Base-by-base conservation (phyloP, 139 green algal genomes). In the Chlorella vulgaris region DNA sequence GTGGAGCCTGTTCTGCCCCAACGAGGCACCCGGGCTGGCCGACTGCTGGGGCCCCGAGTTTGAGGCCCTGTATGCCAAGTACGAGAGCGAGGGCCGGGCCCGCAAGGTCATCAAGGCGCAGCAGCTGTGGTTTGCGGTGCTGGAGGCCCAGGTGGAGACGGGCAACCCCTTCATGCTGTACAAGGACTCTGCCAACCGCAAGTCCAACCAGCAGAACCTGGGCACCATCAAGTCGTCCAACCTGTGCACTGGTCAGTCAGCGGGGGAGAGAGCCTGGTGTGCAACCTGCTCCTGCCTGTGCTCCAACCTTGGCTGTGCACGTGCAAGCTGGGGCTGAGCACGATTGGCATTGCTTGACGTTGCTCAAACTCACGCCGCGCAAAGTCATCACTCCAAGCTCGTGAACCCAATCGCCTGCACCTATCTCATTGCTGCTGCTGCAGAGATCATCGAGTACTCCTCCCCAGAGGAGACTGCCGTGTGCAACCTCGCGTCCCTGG, bases 111-210 rank as follows among this genome's bases (percentile, higher is more conserved):
- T 99, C 78, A 93, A 96, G 76, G 97, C 97, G 19, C 97, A 99
- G 90, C 91, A 98, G 90, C 90, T 99, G 58, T 99, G 97, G 97
- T 99, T 99, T 83, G 95, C 95, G 69, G 96, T 99, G 74, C 87
- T 99, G 69, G 96, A 99, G 89, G 94, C 96, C 19, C 96, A 99
- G 90, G 86, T 99, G 38, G 97, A 99, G 91, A 99, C 97, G 1
- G 97, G 97, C 82, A 99, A 98, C 90, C 97, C 97, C 15, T 99
- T 98, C 93, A 99, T 99, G 96, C 91, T 99, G 50, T 99, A 93
- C 94, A 99, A 99, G 93, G 97, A 99, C 85, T 81, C 84, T 19
- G 97, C 93, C 94, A 99, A 99, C 91, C 84, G 91, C 86, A 99
- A 99, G 90, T 93, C 87, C 86, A 99, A 99, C 89, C 96, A 99